phyloP scores from a whole-genome alignment of 1,139 yeast species.

The Saccharomyces hybrid region DNA sequence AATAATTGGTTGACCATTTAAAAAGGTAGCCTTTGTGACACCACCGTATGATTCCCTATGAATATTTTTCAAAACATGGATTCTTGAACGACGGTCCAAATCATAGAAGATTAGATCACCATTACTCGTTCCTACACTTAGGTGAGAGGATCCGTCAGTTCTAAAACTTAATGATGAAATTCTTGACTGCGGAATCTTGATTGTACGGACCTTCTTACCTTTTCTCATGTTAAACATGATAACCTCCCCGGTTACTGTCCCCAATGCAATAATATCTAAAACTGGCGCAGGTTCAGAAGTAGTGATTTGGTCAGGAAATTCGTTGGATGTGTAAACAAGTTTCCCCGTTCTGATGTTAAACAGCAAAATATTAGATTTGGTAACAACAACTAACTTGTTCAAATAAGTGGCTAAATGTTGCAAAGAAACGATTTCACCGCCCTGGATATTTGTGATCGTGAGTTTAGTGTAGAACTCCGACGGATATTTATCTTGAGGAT shows the following conservation, averaged over 20 bases:
- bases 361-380: conserved; percentile 52
- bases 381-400: conserved; percentile 75
- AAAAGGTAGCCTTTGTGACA: conserved; percentile 63
- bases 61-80: conserved; percentile 65
- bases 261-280: conserved; percentile 73
- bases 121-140: conserved; percentile 68
- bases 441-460: conserved; percentile 50
- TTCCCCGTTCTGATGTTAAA: conserved; percentile 76
- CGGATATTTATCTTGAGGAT: conserved; percentile 40
- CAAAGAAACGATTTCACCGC: conserved; percentile 54
- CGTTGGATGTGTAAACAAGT: conserved; percentile 52
- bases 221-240: conserved; percentile 60
- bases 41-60: conserved; percentile 76
- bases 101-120: conserved; percentile 89
- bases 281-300: conserved; percentile 78
- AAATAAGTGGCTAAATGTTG: conserved; percentile 87
- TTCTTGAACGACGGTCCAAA: conserved; percentile 58
- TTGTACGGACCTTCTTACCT: conserved; percentile 50
- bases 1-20: conserved; percentile 87
- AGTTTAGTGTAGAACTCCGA: conserved; percentile 62
- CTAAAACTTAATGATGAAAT: conserved; percentile 77
- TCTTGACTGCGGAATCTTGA: conserved; percentile 49
- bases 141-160: conserved; percentile 81
- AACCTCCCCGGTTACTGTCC: conserved; percentile 62
- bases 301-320: conserved; percentile 45